These are phyloP conservation scores for Penicillium sp. DNA, from an alignment of 2,329 filamentous ascomycete species.

Conservation along the genomic window DNA sequence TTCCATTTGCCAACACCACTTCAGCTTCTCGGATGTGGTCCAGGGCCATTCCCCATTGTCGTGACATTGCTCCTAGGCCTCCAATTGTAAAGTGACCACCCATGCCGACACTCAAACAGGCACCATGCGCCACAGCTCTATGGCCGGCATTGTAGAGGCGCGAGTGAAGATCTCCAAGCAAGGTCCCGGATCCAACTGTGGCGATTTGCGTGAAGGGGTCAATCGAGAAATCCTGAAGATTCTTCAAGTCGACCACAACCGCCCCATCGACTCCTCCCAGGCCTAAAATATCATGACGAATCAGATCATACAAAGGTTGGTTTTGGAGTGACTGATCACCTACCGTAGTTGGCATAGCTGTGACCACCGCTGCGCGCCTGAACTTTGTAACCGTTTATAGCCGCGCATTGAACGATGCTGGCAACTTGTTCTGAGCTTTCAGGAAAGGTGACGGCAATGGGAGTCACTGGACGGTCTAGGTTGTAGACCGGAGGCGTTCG, in stretches of 20 bases:
- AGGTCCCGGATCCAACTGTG: constrained; percentile 44
- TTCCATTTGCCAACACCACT: constrained; percentile 54
- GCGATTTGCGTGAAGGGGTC: constrained; percentile 40
- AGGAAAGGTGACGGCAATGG: constrained; percentile 28
- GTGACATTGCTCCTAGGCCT: constrained; percentile 49
- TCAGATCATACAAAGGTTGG: background rate
- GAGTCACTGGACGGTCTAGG: constrained; percentile 32
- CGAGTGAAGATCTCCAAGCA: constrained; percentile 41
- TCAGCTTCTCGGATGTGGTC: constrained; percentile 58
- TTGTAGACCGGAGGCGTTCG: constrained; percentile 34
- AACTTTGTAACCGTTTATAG: constrained; percentile 23
- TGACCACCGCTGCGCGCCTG: constrained; percentile 34
- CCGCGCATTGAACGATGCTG: constrained; percentile 29
- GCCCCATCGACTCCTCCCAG: constrained; percentile 43
- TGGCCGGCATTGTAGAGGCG: constrained; percentile 38
- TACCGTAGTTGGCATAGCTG: constrained; percentile 51
- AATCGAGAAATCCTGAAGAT: constrained; percentile 42
- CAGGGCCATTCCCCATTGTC: constrained; percentile 59
- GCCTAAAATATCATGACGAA: constrained; percentile 24
- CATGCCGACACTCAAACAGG: constrained; percentile 46
- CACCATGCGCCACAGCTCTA: constrained; percentile 48
- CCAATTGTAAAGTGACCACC: constrained; percentile 52
- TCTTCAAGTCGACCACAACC: constrained; percentile 40
- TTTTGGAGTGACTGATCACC: constrained; percentile 9
- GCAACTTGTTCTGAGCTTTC: constrained; percentile 25